Evolutionary conservation across 2,329 filamentous ascomycete species (phyloP).

Genomic region (Stagonosporopsis tanaceti): DNA sequence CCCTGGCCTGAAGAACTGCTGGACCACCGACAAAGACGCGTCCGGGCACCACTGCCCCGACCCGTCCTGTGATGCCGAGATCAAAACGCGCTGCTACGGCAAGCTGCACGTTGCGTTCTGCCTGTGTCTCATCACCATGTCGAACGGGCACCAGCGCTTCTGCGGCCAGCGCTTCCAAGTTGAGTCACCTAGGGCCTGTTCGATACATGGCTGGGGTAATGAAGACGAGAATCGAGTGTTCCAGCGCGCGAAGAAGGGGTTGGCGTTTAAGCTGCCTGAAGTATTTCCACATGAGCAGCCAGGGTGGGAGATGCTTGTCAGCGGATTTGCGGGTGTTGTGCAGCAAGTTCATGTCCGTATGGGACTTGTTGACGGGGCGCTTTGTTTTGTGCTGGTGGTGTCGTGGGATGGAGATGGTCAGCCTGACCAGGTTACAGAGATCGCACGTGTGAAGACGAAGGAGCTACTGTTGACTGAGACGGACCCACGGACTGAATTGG

Average conservation of each 20-base stretch:
- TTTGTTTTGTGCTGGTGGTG: no score
- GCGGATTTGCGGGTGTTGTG: not conserved
- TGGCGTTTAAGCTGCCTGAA: not conserved
- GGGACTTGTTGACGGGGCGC: not conserved
- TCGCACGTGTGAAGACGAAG: constrained; percentile 3
- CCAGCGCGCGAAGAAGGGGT: no score
- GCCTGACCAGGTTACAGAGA: not conserved
- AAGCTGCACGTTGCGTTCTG: constrained; percentile 8
- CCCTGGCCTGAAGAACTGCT: constrained; percentile 4
- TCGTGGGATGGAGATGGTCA: not conserved
- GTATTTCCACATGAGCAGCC: constrained; percentile 5
- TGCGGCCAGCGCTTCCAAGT: constrained; percentile 10
- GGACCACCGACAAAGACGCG: constrained; percentile 8
- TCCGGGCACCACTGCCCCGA: constrained; percentile 8
- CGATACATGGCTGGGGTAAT: constrained; percentile 1
- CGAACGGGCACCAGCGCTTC: constrained; percentile 6
- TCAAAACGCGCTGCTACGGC: constrained; percentile 7
- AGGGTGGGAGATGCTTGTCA: constrained; percentile 6
- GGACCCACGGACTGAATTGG: not conserved
- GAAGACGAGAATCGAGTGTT: no score
- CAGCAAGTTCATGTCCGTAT: not conserved
- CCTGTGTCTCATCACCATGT: not conserved
- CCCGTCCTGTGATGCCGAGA: not conserved
- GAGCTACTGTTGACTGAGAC: constrained; percentile 1
- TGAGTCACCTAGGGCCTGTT: constrained; percentile 6